These are phyloP conservation scores for Thozetella sp. DNA, from an alignment of 495 filamentous ascomycete species.

Conservation along the genomic window DNA sequence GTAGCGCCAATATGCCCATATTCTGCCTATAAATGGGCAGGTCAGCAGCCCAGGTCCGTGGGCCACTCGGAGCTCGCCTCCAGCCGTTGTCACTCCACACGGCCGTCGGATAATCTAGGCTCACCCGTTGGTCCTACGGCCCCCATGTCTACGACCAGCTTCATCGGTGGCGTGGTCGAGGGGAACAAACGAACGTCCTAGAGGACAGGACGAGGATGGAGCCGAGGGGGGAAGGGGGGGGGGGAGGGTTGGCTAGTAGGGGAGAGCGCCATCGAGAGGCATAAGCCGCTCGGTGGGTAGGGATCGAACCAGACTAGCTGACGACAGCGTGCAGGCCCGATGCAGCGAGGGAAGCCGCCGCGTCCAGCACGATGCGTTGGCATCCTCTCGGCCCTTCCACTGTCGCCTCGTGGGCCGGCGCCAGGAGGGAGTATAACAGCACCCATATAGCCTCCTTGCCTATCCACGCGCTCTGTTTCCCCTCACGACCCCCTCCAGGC, in stretches of 20 bases:
- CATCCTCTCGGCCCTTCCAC: constrained; percentile 19
- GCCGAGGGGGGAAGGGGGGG: constrained; percentile 4
- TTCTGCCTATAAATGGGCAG: constrained; percentile 21
- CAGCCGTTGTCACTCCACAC: constrained; percentile 2
- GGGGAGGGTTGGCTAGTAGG: constrained; percentile 5
- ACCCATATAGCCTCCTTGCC: constrained; percentile 22
- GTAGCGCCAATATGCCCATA: constrained; percentile 16
- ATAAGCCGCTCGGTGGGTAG: no score
- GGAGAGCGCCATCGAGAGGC: constrained; percentile 12
- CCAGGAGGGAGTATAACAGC: constrained; percentile 25
- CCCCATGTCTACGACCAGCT: constrained; percentile 4
- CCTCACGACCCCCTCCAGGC: constrained; percentile 15
- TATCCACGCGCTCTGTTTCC: constrained; percentile 14
- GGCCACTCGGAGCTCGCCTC: constrained; percentile 11
- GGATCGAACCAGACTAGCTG: not conserved
- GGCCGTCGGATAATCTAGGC: not conserved
- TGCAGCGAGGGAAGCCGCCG: no score
- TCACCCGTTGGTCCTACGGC: not conserved
- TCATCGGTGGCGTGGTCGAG: constrained; percentile 21
- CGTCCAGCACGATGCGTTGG: constrained; percentile 29
- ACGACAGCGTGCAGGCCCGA: not conserved
- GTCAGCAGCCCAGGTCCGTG: constrained; percentile 19
- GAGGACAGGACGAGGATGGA: constrained; percentile 8
- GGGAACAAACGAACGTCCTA: constrained; percentile 14
- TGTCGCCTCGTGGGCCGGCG: constrained; percentile 9